Evolutionary conservation across 1,284 basidiomycete genomes (phyloP).

Genomic region (Ustilago bromivora): DNA sequence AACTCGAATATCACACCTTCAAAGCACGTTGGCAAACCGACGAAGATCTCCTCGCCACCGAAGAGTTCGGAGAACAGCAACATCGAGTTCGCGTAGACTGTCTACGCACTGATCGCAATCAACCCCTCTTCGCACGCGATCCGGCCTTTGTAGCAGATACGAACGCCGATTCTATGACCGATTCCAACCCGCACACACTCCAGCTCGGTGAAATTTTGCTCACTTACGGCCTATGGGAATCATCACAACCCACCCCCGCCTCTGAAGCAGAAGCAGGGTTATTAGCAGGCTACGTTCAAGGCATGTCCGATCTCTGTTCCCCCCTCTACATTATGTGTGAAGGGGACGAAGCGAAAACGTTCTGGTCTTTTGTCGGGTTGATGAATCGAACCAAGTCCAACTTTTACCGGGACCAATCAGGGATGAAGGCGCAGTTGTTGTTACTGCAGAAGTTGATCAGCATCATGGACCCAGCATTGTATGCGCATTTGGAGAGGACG

Average conservation of each 20-base stretch:
- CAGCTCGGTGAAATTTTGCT: conserved; percentile 83
- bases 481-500: conserved; percentile 77
- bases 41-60: conserved; percentile 20
- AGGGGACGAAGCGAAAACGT: conserved; percentile 87
- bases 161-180: conserved; percentile 50
- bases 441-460: conserved; percentile 89
- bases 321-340: conserved; percentile 92
- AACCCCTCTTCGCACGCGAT: conserved; percentile 78
- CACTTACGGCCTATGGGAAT: conserved; percentile 76
- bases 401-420: conserved; percentile 94
- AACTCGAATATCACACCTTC: conserved; percentile 43
- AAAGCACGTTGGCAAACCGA: conserved; percentile 52
- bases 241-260: conserved; percentile 10
- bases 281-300: conserved; percentile 79
- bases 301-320: conserved; percentile 96
- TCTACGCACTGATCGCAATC: conserved; percentile 91
- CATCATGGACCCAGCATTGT: conserved; percentile 87
- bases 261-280: neutral
- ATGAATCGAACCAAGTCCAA: conserved; percentile 97
- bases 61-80: conserved; percentile 74
- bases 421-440: conserved; percentile 93
- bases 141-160: conserved; percentile 50
- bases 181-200: conserved; percentile 86
- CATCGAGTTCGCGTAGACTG: conserved; percentile 96
- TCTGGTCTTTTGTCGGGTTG: conserved; percentile 93